phyloP scores from a whole-genome alignment of 306 rosid genomes.

The Cyamopsis tetragonoloba region DNA sequence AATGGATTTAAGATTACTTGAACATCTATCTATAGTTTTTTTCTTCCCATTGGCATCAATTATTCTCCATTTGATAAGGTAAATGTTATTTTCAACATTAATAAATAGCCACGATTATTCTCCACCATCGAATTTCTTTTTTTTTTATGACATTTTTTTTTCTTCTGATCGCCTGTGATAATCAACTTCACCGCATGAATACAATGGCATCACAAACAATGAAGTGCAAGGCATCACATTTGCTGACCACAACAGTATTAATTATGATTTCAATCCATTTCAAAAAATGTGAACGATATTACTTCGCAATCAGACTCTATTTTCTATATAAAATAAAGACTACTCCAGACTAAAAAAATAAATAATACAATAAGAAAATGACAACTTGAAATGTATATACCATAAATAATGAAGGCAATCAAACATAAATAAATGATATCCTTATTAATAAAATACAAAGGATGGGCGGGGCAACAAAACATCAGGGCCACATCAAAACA shows the following conservation, averaged over 20 bases:
- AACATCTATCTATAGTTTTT: neutral
- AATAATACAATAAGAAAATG: neutral
- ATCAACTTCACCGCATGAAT: neutral
- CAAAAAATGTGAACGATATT: neutral
- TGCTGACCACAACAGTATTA: neutral
- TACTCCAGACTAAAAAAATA: neutral
- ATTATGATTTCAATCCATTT: constrained; percentile 6
- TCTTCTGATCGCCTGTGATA: neutral
- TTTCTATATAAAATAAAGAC: neutral
- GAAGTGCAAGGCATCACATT: neutral
- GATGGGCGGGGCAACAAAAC: neutral
- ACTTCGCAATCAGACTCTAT: neutral
- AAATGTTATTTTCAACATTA: no score
- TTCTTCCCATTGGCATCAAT: neutral
- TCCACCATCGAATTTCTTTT: neutral
- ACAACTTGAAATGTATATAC: neutral
- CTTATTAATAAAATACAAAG: neutral
- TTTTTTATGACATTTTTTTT: neutral
- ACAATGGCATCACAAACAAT: neutral
- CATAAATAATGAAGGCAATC: neutral
- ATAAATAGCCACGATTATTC: no score
- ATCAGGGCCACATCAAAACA: neutral
- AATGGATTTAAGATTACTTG: neutral
- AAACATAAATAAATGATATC: neutral
- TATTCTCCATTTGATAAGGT: neutral